Conservation (phyloP, 1,284 basidiomycete species). For the Heterobasidion annosum region DNA sequence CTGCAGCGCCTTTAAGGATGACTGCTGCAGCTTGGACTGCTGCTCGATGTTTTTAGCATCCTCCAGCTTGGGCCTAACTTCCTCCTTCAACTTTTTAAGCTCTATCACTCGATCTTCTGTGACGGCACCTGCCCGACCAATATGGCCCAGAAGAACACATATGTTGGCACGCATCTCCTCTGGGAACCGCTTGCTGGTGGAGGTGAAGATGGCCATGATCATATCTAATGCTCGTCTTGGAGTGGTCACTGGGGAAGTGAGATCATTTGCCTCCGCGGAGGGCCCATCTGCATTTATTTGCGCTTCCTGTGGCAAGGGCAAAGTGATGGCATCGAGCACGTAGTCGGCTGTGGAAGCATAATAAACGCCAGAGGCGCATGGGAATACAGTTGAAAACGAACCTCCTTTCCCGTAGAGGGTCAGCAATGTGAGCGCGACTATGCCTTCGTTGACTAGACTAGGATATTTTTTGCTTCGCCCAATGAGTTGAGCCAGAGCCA, state of each 20-base stretch:
- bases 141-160: conserved; percentile 59
- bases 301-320: conserved; percentile 38
- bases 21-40: conserved; percentile 10
- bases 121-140: conserved; percentile 40
- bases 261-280: conserved; percentile 29
- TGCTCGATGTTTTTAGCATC: conserved; percentile 12
- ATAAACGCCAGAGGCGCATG: conserved; percentile 2
- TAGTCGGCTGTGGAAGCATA: conserved; percentile 35
- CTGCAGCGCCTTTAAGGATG: conserved; percentile 11
- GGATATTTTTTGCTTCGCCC: conserved; percentile 74
- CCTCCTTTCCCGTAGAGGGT: conserved; percentile 58
- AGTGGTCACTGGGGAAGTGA: conserved; percentile 29
- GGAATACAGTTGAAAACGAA: conserved; percentile 23
- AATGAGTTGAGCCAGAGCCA: conserved; percentile 65
- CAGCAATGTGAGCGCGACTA: conserved; percentile 77
- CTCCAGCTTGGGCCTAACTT: conserved; percentile 41
- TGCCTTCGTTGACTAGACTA: conserved; percentile 82
- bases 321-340: conserved; percentile 49
- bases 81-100: conserved; percentile 39
- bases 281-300: conserved; percentile 19
- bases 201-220: conserved; percentile 47
- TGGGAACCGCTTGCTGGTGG: conserved; percentile 42
- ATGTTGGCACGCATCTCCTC: conserved; percentile 66
- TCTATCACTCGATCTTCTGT: conserved; percentile 24
- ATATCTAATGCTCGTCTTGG: conserved; percentile 54